These are phyloP conservation scores for Botrytis porri DNA, from an alignment of 2,329 filamentous ascomycete genomes.

Conservation along the genomic window DNA sequence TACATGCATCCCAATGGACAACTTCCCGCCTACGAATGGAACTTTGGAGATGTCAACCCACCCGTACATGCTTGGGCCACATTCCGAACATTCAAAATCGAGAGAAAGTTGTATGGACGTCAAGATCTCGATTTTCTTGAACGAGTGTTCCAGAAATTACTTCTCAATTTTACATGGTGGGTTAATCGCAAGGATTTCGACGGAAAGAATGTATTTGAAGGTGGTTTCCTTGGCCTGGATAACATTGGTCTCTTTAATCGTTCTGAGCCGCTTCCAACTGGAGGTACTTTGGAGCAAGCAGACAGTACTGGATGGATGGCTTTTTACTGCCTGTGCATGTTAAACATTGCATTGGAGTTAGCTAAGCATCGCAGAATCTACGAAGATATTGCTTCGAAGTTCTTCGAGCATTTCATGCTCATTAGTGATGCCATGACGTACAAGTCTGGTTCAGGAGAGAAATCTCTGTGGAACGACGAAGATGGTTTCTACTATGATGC, in stretches of 20 bases:
- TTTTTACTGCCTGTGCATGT: slow-evolving; percentile 93
- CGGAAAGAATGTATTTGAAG: slow-evolving; percentile 96
- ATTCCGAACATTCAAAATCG: slow-evolving; percentile 96
- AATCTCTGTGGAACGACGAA: slow-evolving; percentile 92
- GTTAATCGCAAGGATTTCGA: slow-evolving; percentile 93
- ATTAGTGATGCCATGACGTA: slow-evolving; percentile 97
- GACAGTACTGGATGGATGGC: slow-evolving; percentile 99
- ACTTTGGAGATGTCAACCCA: slow-evolving; percentile 95
- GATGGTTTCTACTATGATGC: slow-evolving; percentile 99
- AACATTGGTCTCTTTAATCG: slow-evolving; percentile 98
- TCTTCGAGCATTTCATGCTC: slow-evolving; percentile 97
- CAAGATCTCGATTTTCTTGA: slow-evolving; percentile 95
- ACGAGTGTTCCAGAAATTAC: slow-evolving; percentile 90
- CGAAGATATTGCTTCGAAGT: slow-evolving; percentile 96
- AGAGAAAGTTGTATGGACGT: slow-evolving; percentile 92
- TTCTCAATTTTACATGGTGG: slow-evolving; percentile 99
- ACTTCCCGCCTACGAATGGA: slow-evolving; percentile 91
- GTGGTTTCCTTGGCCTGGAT: slow-evolving; percentile 90
- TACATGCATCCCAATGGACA: slow-evolving; percentile 98
- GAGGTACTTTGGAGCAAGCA: slow-evolving; percentile 89
- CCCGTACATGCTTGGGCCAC: slow-evolving; percentile 95
- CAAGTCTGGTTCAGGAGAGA: slow-evolving; percentile 67
- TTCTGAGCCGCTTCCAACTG: slow-evolving; percentile 89
- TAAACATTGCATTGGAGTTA: slow-evolving; percentile 92
- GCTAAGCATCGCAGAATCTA: slow-evolving; percentile 94